A percentile compares a stretch with the other conserved stretches of the same genome.
Evolutionary conservation across 148 eudicot species (phyloP).

Genomic region (Chenopodium berlandieri): DNA sequence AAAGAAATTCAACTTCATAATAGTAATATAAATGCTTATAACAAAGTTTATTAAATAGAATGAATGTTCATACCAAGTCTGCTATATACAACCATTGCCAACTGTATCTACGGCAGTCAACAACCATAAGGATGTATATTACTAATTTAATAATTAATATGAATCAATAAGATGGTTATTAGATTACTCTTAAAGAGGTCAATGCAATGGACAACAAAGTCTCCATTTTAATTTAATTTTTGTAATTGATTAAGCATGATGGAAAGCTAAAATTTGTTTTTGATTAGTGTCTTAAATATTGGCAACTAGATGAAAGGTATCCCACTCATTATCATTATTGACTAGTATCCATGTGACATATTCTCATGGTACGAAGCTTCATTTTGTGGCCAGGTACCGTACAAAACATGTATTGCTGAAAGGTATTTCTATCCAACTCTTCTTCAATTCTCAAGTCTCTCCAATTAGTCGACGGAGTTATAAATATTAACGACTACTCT

Average conservation of each 20-base stretch:
- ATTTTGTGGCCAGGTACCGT: neutral
- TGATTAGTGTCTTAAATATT: constrained; percentile 13
- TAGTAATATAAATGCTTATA: neutral
- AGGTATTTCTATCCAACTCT: neutral
- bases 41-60: neutral
- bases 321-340: constrained; percentile 22
- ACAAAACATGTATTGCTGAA: constrained; percentile 17
- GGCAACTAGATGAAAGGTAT: constrained; percentile 22
- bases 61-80: constrained; percentile 15
- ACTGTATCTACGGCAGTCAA: constrained; percentile 32
- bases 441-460: neutral
- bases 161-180: constrained; percentile 20
- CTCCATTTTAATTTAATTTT: neutral
- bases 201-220: constrained; percentile 29
- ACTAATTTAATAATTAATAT: neutral
- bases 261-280: constrained; percentile 5
- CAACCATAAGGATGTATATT: neutral
- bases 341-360: constrained; percentile 28
- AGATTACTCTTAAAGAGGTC: constrained; percentile 24
- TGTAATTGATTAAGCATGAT: neutral
- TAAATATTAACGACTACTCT: neutral
- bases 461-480: neutral
- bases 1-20: neutral
- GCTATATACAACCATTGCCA: constrained; percentile 30
- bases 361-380: constrained; percentile 37